Evolutionary conservation across 2,329 filamentous ascomycete species (phyloP).

Genomic region (Fonsecaea monophora): DNA sequence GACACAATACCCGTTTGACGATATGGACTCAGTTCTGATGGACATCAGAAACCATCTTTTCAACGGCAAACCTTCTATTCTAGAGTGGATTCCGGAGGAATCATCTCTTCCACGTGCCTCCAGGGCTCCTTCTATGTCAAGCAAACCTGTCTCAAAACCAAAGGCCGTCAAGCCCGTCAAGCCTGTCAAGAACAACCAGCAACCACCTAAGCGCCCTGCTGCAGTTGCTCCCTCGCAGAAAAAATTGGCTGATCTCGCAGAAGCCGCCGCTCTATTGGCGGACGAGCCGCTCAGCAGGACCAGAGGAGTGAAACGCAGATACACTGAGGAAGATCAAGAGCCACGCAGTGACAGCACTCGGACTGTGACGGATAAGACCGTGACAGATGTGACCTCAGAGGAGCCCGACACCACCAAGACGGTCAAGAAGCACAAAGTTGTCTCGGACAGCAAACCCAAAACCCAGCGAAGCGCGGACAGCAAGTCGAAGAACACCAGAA

Average conservation of each 20-base stretch:
- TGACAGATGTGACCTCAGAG: not conserved
- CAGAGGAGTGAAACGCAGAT: not conserved
- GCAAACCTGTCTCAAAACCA: not conserved
- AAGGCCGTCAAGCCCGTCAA: not conserved
- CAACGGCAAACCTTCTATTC: not conserved
- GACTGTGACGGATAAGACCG: not conserved
- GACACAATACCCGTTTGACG: not conserved
- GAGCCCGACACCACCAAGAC: not conserved
- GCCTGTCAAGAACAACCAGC: not conserved
- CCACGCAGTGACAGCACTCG: not conserved
- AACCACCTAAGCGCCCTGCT: not conserved
- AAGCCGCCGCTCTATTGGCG: not conserved
- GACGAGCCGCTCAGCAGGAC: not conserved
- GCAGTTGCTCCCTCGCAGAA: not conserved
- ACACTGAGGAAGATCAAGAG: not conserved
- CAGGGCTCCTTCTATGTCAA: not conserved
- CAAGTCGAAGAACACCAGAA: conserved; percentile 2
- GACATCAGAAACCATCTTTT: conserved; percentile 8
- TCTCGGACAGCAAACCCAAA: not conserved
- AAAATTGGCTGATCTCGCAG: not conserved
- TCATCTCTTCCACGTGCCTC: not conserved
- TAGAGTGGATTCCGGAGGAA: not conserved
- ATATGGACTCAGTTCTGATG: conserved; percentile 1
- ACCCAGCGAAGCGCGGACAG: not conserved
- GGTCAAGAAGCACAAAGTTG: not conserved